phyloP scores from a whole-genome alignment of 2,329 filamentous ascomycete species.

The Alternaria panax region DNA sequence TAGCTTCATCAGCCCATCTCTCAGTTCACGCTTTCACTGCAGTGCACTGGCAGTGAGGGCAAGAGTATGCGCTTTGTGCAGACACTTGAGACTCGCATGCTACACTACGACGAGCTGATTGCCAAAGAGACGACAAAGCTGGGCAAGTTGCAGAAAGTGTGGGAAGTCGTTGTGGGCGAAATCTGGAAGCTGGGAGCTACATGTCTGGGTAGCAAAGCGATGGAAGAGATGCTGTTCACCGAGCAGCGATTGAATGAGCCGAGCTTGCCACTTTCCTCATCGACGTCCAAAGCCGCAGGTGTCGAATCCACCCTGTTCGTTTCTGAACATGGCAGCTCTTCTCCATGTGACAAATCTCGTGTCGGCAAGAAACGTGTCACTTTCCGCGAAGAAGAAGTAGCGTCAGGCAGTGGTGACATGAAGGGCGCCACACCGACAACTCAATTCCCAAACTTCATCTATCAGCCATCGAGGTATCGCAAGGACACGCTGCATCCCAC shows the following conservation, averaged over 20 bases:
- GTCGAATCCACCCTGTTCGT: slow-evolving; percentile 28
- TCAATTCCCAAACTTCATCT: slow-evolving; percentile 30
- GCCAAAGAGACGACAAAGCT: slow-evolving; percentile 28
- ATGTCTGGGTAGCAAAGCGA: slow-evolving; percentile 32
- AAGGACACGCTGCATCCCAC: slow-evolving; percentile 7
- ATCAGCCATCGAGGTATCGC: slow-evolving; percentile 16
- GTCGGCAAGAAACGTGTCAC: slow-evolving; percentile 33
- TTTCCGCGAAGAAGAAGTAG: slow-evolving; percentile 20
- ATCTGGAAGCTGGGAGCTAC: slow-evolving; percentile 38
- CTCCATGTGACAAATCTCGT: not conserved
- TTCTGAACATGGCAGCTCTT: slow-evolving; percentile 18
- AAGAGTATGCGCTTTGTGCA: slow-evolving; percentile 12
- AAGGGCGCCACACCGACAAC: not conserved
- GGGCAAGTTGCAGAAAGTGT: slow-evolving; percentile 29
- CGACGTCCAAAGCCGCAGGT: slow-evolving; percentile 4
- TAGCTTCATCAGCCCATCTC: slow-evolving; percentile 33
- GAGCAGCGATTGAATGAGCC: not conserved
- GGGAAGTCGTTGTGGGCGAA: slow-evolving; percentile 39
- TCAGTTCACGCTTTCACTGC: slow-evolving; percentile 19
- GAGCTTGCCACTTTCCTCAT: not conserved
- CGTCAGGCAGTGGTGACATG: not conserved
- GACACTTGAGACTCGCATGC: slow-evolving; percentile 31
- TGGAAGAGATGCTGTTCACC: slow-evolving; percentile 29
- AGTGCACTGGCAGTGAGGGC: slow-evolving; percentile 17
- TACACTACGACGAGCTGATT: slow-evolving; percentile 29